These are phyloP conservation scores for Silene vulgaris DNA, from an alignment of 179 eudicot species.

Conservation along the genomic window DNA sequence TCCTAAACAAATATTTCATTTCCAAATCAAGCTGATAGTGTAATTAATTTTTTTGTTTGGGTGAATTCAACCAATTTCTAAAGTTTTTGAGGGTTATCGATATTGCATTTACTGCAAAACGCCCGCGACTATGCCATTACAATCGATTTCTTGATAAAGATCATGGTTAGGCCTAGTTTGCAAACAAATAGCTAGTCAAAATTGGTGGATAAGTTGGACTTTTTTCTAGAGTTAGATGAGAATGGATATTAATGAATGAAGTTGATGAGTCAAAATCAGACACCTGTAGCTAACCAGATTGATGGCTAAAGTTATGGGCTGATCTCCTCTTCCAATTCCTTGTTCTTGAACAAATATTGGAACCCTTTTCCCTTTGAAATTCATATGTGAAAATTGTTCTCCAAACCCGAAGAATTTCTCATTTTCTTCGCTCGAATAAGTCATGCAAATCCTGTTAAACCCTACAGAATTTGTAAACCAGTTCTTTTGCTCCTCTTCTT, in stretches of 20 bases:
- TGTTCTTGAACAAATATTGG: constrained; percentile 97
- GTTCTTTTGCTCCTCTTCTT: constrained; percentile 34
- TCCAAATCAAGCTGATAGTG: neutral
- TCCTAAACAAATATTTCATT: neutral
- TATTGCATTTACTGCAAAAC: neutral
- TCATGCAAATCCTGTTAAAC: constrained; percentile 68
- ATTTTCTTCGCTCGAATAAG: constrained; percentile 61
- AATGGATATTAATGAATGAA: neutral
- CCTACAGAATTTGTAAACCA: constrained; percentile 22
- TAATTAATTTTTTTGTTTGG: neutral
- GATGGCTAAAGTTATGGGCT: constrained; percentile 88
- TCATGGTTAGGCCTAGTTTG: neutral
- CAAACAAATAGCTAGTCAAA: constrained; percentile 11
- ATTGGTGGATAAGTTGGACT: constrained; percentile 10
- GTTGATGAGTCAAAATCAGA: constrained; percentile 22
- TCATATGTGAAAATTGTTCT: constrained; percentile 94
- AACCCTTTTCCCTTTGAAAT: constrained; percentile 87
- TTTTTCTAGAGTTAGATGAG: neutral
- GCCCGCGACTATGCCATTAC: neutral
- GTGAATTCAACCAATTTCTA: neutral
- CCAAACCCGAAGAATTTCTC: constrained; percentile 92
- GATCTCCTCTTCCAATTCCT: constrained; percentile 98
- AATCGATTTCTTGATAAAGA: neutral
- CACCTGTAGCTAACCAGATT: constrained; percentile 94
- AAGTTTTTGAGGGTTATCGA: neutral